Evolutionary conservation across 2,329 filamentous ascomycete genomes (phyloP).

Genomic region (Scytalidium lignicola): DNA sequence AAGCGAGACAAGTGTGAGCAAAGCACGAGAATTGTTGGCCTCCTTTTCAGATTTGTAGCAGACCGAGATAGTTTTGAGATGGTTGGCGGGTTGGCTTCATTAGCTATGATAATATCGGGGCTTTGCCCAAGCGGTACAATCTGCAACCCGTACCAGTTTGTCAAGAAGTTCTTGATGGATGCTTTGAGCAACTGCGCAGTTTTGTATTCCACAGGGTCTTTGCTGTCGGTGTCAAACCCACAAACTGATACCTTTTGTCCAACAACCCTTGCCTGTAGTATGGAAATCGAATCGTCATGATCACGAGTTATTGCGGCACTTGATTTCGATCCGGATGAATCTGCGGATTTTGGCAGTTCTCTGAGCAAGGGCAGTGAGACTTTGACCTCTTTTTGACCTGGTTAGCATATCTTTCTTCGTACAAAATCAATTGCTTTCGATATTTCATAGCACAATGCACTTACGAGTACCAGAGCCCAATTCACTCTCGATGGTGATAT

Average conservation of each 20-base stretch:
- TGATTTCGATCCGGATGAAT: constrained; percentile 14
- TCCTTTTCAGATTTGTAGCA: not conserved
- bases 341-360: constrained; percentile 18
- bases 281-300: constrained; percentile 18
- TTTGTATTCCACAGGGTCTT: constrained; percentile 18
- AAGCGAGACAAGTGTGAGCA: constrained; percentile 23
- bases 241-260: constrained; percentile 21
- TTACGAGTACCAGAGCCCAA: constrained; percentile 51
- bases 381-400: constrained; percentile 18
- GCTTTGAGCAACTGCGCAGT: constrained; percentile 16
- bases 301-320: constrained; percentile 14
- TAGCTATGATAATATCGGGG: constrained; percentile 21
- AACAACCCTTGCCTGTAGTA: constrained; percentile 14
- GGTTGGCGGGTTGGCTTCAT: constrained; percentile 15
- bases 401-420: constrained; percentile 8
- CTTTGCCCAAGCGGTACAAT: constrained; percentile 21
- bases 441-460: constrained; percentile 1
- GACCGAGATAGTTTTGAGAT: constrained; percentile 13
- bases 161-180: constrained; percentile 22
- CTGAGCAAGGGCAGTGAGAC: constrained; percentile 26
- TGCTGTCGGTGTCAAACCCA: constrained; percentile 20
- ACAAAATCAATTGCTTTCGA: not conserved
- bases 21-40: constrained; percentile 22
- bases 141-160: constrained; percentile 25
- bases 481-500: constrained; percentile 53